Conservation (phyloP, 2,329 filamentous ascomycete species). For the Neofusicoccum ribis region DNA sequence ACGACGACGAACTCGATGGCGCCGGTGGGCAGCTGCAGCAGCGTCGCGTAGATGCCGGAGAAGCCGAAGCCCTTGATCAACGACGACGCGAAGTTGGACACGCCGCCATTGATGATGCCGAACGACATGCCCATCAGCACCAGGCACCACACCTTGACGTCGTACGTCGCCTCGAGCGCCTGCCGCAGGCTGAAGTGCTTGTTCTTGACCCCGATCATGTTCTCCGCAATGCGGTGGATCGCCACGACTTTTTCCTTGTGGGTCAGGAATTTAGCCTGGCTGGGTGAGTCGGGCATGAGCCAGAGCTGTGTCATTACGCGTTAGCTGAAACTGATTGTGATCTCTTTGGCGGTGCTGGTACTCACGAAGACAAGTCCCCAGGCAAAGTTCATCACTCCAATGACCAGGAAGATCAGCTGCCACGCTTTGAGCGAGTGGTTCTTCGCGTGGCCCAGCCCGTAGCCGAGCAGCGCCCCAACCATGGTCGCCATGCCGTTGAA, state of each 20-base stretch:
- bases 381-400: conserved; percentile 38
- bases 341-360: neutral
- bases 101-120: conserved; percentile 53
- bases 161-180: conserved; percentile 42
- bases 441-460: conserved; percentile 36
- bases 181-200: conserved; percentile 38
- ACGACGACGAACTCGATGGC: conserved; percentile 47
- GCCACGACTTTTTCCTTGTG: conserved; percentile 43
- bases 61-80: conserved; percentile 49
- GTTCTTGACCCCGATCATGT: conserved; percentile 46
- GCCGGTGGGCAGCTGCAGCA: conserved; percentile 47
- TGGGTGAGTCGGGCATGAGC: conserved; percentile 40
- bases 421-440: conserved; percentile 30
- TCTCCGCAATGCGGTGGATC: conserved; percentile 41
- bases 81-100: conserved; percentile 51
- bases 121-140: conserved; percentile 44
- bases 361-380: conserved; percentile 35
- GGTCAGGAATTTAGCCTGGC: conserved; percentile 37
- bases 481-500: conserved; percentile 43
- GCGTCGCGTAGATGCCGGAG: conserved; percentile 41
- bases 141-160: conserved; percentile 43
- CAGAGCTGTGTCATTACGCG: conserved; percentile 23
- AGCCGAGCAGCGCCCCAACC: conserved; percentile 38
- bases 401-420: conserved; percentile 41
- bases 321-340: neutral